Base-by-base conservation (phyloP, 2,329 filamentous ascomycete genomes). In the Fusarium irregulare region DNA sequence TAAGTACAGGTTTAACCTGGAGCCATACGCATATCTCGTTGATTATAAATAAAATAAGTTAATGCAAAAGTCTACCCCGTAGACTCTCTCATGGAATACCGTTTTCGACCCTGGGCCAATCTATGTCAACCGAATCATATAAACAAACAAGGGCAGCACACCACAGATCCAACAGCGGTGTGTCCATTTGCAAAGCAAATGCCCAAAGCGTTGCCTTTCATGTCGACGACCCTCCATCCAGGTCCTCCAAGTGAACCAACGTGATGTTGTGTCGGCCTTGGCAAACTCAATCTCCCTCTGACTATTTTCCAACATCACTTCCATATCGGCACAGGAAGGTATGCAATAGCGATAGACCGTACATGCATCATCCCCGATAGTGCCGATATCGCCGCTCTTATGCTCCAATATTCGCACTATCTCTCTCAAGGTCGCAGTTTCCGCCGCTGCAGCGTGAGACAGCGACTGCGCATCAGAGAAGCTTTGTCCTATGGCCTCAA, bases 41-140 rank as follows among this genome's bases (percentile, higher is more conserved):
- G 9, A 37, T 6, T n/a, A 37, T n/a, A n/a, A 12, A 37, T 7
- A n/a, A 3, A n/a, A 37, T 37, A n/a, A n/a, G 10, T 6, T 6
- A 7, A 12, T 11, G 18, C 10, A 2, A 0, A 1, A n/a, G 18
- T n/a, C 6, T n/a, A n/a, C 6, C 10, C 5, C 18, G 1, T n/a
- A 37, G 10, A n/a, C 5, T 4, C 9, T n/a, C 10, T n/a, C 34
- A 37, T 37, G 6, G 7, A 37, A 12, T 6, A 12, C 0, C 6
- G 6, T n/a, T 10, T 37, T n/a, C 18, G 18, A n/a, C 34, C 34
- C 10, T 37, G n/a, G 18, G 34, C 18, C 4, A n/a, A n/a, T 37
- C 34, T 37, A 37, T 11, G 34, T 37, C 34, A 37, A 12, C 34
- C 34, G 18, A 37, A 37, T 10, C 34, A 37, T 37, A 12, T 37